These are phyloP conservation scores for Gigaspora rosea DNA, from an alignment of 192 early-diverging fungal species.

Conservation along the genomic window DNA sequence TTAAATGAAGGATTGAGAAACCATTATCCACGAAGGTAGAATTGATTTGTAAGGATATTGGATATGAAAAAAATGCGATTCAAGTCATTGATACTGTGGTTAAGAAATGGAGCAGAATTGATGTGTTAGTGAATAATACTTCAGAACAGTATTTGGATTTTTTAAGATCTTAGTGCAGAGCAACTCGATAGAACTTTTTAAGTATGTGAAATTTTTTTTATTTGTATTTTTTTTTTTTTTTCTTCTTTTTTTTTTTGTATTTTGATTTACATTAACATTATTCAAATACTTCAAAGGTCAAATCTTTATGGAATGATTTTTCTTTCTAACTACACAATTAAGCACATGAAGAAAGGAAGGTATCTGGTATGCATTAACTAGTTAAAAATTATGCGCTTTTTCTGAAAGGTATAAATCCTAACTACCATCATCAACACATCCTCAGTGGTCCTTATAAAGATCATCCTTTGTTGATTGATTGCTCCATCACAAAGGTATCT, in stretches of 20 bases:
- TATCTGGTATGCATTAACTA: slow-evolving; percentile 2
- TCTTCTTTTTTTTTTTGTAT: no score
- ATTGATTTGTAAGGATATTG: slow-evolving; percentile 44
- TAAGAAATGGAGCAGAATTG: slow-evolving; percentile 37
- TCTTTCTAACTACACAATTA: slow-evolving; percentile 48
- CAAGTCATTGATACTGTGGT: slow-evolving; percentile 44
- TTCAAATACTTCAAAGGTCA: background rate
- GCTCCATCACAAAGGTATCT: slow-evolving; percentile 49
- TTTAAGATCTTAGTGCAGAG: slow-evolving; percentile 43
- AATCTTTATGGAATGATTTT: slow-evolving; percentile 52
- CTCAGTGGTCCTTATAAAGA: slow-evolving; percentile 54
- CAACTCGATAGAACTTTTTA: slow-evolving; percentile 54
- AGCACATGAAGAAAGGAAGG: slow-evolving; percentile 45
- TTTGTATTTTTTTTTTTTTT: no score
- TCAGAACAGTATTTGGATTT: slow-evolving; percentile 45
- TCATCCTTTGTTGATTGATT: slow-evolving; percentile 48
- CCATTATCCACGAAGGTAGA: slow-evolving; percentile 37
- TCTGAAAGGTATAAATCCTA: background rate
- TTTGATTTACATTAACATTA: background rate
- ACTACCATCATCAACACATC: slow-evolving; percentile 51
- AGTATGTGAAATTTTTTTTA: slow-evolving; percentile 22
- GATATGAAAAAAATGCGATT: slow-evolving; percentile 44
- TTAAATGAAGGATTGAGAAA: slow-evolving; percentile 41
- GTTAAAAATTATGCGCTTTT: background rate
- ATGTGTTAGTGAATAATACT: slow-evolving; percentile 49